Evolutionary conservation across 2,329 filamentous ascomycete genomes (phyloP).

Genomic region (Cordyceps sp.): DNA sequence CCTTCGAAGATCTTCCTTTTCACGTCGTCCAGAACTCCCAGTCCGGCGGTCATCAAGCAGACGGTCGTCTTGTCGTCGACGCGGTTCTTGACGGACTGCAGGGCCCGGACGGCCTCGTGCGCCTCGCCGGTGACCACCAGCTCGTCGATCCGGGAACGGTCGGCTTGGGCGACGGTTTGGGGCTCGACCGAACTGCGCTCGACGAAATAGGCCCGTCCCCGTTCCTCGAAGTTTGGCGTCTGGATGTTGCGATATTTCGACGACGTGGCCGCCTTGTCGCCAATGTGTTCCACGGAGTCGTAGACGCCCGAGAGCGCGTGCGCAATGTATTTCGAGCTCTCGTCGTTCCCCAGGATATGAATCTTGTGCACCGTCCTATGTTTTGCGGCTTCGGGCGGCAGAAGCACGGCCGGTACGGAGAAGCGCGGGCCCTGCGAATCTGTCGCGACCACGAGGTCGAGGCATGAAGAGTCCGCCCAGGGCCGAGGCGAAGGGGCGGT

Average conservation of each 20-base stretch:
- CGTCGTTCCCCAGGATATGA: slow-evolving; percentile 24
- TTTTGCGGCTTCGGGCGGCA: too few species aligned
- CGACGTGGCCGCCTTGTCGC: slow-evolving; percentile 9
- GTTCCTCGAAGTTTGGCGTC: slow-evolving; percentile 5
- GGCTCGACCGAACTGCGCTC: neutral
- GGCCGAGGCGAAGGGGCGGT: too few species aligned
- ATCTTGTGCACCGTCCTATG: slow-evolving; percentile 22
- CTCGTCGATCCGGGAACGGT: slow-evolving; percentile 45
- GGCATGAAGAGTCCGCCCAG: too few species aligned
- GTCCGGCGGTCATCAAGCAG: slow-evolving; percentile 62
- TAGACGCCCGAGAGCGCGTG: slow-evolving; percentile 23
- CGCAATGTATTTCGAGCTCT: slow-evolving; percentile 21
- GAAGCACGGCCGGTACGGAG: too few species aligned
- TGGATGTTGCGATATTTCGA: slow-evolving; percentile 16
- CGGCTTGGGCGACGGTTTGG: slow-evolving; percentile 4
- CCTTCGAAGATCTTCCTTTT: slow-evolving; percentile 56
- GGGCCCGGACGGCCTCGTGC: slow-evolving; percentile 37
- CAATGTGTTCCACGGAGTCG: slow-evolving; percentile 20
- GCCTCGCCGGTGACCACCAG: slow-evolving; percentile 47
- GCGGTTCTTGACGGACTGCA: slow-evolving; percentile 46
- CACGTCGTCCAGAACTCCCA: slow-evolving; percentile 69
- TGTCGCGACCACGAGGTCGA: too few species aligned
- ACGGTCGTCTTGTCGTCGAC: slow-evolving; percentile 55
- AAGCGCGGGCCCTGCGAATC: too few species aligned
- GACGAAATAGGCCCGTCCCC: slow-evolving; percentile 6